Percentiles rank a stretch among this genome's conserved stretches.
These are phyloP conservation scores for Cubamyces lactineus DNA, from an alignment of 768 basidiomycete genomes.

Conservation along the genomic window DNA sequence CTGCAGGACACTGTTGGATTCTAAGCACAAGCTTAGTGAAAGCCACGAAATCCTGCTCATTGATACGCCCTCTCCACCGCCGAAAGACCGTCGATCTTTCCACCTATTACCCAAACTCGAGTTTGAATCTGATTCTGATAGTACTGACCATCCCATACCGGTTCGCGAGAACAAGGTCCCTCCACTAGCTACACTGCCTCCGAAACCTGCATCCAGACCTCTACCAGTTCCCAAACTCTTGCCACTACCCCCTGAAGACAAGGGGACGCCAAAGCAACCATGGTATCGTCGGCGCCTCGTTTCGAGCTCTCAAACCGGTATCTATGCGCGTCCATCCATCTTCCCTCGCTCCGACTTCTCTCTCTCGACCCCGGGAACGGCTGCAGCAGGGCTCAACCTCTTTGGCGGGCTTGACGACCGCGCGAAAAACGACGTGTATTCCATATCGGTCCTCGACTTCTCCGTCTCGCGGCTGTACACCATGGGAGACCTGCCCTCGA, in stretches of 20 bases:
- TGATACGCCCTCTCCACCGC: conserved; percentile 14
- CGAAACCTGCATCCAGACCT: not conserved
- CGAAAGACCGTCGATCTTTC: conserved; percentile 10
- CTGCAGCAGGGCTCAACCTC: conserved; percentile 59
- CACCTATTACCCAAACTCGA: conserved; percentile 1
- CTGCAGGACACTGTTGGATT: conserved; percentile 12
- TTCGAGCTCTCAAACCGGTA: not conserved
- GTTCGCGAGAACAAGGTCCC: too few species aligned
- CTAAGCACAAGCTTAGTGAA: not conserved
- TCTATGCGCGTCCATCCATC: not conserved
- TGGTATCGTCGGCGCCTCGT: conserved; percentile 18
- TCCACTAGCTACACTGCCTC: not conserved
- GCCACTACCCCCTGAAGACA: not conserved
- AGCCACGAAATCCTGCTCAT: conserved; percentile 14
- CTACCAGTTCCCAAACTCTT: not conserved
- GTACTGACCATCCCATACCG: not conserved
- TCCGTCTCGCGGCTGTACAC: conserved; percentile 82
- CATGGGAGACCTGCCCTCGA: conserved; percentile 77
- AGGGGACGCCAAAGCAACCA: not conserved
- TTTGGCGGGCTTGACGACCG: conserved; percentile 93
- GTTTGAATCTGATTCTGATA: not conserved
- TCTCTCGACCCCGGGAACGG: conserved; percentile 8
- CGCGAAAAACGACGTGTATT: conserved; percentile 87
- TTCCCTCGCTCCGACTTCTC: conserved; percentile 24
- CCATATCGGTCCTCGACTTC: conserved; percentile 73